Evolutionary conservation across 1,139 yeast species (phyloP).

Genomic region (Magnusiomyces paraingens): DNA sequence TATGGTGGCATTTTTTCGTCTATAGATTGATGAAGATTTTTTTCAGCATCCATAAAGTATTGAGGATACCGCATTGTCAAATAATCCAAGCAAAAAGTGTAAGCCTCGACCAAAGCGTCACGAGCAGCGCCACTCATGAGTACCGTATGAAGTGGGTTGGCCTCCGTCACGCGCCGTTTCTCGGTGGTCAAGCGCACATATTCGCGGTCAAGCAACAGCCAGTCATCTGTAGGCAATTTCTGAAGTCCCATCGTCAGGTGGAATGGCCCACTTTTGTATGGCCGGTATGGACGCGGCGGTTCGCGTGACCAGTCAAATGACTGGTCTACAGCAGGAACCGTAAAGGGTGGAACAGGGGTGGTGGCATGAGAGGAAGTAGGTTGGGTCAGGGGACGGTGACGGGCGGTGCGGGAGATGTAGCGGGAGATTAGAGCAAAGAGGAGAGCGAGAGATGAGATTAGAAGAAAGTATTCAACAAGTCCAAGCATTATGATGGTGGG

Average conservation of each 20-base stretch:
- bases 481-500: no score
- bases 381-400: no score
- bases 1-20: no score
- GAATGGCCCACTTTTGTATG: constrained; percentile 56
- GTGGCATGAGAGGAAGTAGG: no score
- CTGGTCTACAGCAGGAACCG: background rate
- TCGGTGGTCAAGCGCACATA: constrained; percentile 43
- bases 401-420: no score
- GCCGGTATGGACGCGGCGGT: constrained; percentile 49
- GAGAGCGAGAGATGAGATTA: no score
- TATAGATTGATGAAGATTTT: no score
- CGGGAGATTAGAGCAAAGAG: no score
- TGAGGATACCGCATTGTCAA: constrained; percentile 53
- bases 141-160: constrained; percentile 39
- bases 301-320: constrained; percentile 40
- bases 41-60: constrained; percentile 34
- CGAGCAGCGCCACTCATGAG: constrained; percentile 38
- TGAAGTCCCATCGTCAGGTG: constrained; percentile 65
- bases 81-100: constrained; percentile 43
- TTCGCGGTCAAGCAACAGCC: constrained; percentile 62
- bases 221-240: constrained; percentile 49
- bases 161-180: constrained; percentile 40
- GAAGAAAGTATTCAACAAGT: no score
- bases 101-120: constrained; percentile 52
- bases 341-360: no score